Evolutionary conservation across 164 flowering plant species (phyloP), one percentile per base, ranked within the genome.

Genomic region (Stephania cephalantha): DNA sequence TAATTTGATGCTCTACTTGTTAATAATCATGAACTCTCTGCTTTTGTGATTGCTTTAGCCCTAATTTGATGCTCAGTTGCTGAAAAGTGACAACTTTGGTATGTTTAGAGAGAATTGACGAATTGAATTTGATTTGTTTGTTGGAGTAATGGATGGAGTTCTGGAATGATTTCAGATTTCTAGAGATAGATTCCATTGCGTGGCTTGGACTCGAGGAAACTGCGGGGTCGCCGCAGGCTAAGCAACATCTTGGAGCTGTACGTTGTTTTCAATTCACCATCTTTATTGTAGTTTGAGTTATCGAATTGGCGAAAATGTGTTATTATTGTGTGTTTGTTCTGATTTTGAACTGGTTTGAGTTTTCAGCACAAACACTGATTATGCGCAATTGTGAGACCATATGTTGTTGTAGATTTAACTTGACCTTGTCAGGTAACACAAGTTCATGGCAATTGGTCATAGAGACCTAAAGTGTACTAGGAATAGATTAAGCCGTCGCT

Each of bases 121-220:
- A 58, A 58, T 13, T 58, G 64, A 55, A 55, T 6, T 55, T 15
- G 65, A 58, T 18, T 58, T 58, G 53, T 12, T 15, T 13, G 64
- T 58, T 58, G 6, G n/a, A 15, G 55, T 50, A 9, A 50, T 50
- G 12, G 12, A 50, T 70, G 29, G 22, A 2, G 1, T 74, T 70
- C n/a, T 64, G 3, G n/a, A n/a, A 44, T 22, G 18, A 53, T 46
- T 9, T 73, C 75, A 94, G 98, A 79, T 81, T 81, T 79, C 81
- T 94, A 20, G 90, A 87, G 74, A 87, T 94, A 45, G 93, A 91
- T 35, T 44, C 84, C 13, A 68, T 61, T 3, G 94, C 94, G 5
- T 94, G 98, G 98, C 68, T 71, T 73, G 97, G 97, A 74, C 87
- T 94, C 20, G 94, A 94, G 83, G 97, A 94, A 82, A 90, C 97